Conservation (phyloP, 257 asterid genomes). For the Oldenlandia corymbosa region DNA sequence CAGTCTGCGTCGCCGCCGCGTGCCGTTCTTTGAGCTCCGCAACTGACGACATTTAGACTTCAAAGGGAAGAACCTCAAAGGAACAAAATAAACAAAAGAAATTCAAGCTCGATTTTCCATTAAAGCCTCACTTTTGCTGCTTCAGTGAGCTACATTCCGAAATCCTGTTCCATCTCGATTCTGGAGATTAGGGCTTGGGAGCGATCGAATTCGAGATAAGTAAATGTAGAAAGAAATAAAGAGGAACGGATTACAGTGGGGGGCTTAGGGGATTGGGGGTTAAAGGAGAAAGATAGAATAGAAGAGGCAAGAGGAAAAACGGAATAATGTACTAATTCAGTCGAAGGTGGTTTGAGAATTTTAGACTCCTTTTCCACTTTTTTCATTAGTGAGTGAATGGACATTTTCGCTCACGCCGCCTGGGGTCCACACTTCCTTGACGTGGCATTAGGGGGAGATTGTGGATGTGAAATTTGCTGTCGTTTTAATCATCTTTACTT, state of each 20-base stretch:
- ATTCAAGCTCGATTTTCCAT: conserved; percentile 8
- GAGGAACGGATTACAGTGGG: neutral
- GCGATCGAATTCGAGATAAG: neutral
- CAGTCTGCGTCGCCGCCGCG: conserved; percentile 71
- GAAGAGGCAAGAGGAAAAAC: neutral
- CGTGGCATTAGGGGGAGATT: too few species aligned
- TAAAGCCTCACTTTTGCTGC: neutral
- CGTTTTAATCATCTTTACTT: too few species aligned
- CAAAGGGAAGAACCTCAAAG: neutral
- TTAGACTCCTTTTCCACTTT: neutral
- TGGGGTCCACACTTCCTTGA: conserved; percentile 14
- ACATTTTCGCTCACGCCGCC: conserved; percentile 9
- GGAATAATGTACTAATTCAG: conserved; percentile 1
- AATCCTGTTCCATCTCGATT: neutral
- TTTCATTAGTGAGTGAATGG: neutral
- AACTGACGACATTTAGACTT: conserved; percentile 71
- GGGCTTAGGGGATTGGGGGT: neutral
- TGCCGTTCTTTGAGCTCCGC: conserved; percentile 90
- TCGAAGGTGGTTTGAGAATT: conserved; percentile 4
- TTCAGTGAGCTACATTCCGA: neutral
- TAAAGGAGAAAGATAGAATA: neutral
- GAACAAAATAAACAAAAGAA: neutral
- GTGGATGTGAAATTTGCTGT: too few species aligned
- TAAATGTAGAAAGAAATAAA: too few species aligned
- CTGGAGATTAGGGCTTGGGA: neutral